Percentiles rank a stretch among this genome's conserved stretches.
Evolutionary conservation across 345 rosid species (phyloP).

Genomic region (Dimocarpus longan): DNA sequence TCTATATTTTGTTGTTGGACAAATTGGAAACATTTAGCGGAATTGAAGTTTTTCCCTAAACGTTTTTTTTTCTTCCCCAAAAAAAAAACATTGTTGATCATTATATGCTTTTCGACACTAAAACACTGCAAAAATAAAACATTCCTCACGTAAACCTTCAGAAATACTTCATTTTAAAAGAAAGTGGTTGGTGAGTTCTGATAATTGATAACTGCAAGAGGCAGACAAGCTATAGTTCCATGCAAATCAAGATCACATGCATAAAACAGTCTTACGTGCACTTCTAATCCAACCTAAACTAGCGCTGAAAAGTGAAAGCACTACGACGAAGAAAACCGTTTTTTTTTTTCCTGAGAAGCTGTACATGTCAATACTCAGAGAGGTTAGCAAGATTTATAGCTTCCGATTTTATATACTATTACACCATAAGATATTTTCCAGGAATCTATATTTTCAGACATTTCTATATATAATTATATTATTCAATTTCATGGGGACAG

Average conservation of each 20-base stretch:
- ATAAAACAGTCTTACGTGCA: background rate
- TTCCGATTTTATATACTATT: background rate
- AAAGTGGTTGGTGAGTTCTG: too few relatives aligned
- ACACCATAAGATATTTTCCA: background rate
- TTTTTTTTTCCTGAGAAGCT: background rate
- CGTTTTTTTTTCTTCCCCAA: too few relatives aligned
- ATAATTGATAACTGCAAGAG: background rate
- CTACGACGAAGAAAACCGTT: background rate
- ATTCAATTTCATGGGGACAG: background rate
- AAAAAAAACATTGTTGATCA: too few relatives aligned
- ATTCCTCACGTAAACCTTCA: too few relatives aligned
- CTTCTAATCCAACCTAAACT: background rate
- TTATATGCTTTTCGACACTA: too few relatives aligned
- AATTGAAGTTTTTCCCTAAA: too few relatives aligned
- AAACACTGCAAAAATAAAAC: too few relatives aligned
- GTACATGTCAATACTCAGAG: background rate
- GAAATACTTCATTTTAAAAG: too few relatives aligned
- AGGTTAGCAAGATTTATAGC: background rate
- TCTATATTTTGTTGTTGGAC: too few relatives aligned
- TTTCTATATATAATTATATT: background rate
- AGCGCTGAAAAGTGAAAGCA: conserved; percentile 10
- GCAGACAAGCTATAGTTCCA: background rate
- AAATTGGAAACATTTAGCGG: too few relatives aligned
- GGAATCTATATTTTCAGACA: background rate
- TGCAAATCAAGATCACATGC: conserved; percentile 15